Evolutionary conservation across 768 basidiomycete species (phyloP).

Genomic region (Mycena metata): DNA sequence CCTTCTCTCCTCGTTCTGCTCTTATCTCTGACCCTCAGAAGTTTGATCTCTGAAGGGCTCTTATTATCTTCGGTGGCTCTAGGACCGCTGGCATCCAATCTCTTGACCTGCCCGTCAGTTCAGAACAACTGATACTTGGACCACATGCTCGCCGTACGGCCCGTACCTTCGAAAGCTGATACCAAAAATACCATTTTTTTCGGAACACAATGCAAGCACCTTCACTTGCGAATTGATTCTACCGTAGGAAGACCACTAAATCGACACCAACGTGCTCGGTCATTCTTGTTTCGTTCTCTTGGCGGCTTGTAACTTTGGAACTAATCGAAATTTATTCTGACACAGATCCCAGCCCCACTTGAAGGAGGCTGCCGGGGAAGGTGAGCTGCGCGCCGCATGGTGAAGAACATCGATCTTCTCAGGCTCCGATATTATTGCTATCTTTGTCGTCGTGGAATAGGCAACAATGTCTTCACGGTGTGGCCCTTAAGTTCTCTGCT

Average conservation of each 20-base stretch:
- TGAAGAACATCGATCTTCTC: slow-evolving; percentile 1
- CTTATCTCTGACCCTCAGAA: too few species aligned
- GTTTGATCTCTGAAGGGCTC: too few species aligned
- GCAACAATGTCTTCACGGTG: slow-evolving; percentile 22
- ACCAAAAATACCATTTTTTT: too few species aligned
- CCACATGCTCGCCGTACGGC: slow-evolving; percentile 12
- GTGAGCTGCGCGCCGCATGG: neutral
- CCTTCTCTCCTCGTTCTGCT: too few species aligned
- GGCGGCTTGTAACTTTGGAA: neutral
- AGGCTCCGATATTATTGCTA: slow-evolving; percentile 25
- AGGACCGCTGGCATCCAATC: too few species aligned
- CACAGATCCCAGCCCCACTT: neutral
- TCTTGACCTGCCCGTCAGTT: too few species aligned
- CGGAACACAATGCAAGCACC: too few species aligned
- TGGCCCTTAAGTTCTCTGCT: slow-evolving; percentile 10
- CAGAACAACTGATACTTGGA: neutral
- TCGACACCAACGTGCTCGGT: neutral
- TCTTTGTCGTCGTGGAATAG: slow-evolving; percentile 4
- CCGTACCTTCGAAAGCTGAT: slow-evolving; percentile 17
- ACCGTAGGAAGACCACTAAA: neutral
- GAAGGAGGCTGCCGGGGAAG: neutral
- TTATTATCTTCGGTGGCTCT: too few species aligned
- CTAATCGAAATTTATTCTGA: neutral
- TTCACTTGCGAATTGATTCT: too few species aligned
- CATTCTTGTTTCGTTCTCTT: neutral